Conservation (phyloP, 108 stramenopile genomes). For the Halocafeteria seosinensis region DNA sequence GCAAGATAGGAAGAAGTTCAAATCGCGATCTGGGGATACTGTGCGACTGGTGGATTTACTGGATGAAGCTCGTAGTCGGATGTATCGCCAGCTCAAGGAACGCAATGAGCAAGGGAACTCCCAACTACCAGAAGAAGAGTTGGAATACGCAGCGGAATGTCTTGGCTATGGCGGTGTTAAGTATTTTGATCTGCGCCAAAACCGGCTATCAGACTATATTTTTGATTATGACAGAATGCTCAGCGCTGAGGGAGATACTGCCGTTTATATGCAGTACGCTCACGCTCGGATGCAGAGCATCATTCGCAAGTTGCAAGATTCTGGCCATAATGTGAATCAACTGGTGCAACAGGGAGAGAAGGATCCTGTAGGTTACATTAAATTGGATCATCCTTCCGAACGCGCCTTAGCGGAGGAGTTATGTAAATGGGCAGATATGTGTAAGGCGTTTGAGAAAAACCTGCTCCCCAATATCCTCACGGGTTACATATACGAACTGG, state of each 20-base stretch:
- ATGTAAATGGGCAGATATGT: conserved; percentile 53
- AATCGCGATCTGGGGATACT: conserved; percentile 86
- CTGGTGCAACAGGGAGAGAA: conserved; percentile 24
- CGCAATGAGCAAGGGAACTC: conserved; percentile 36
- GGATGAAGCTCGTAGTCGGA: conserved; percentile 71
- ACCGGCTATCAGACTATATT: conserved; percentile 87
- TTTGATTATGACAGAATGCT: conserved; percentile 98
- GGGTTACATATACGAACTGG: conserved; percentile 72
- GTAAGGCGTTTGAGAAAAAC: conserved; percentile 57
- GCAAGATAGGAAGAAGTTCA: conserved; percentile 93
- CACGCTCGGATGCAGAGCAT: conserved; percentile 89
- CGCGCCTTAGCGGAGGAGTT: conserved; percentile 73
- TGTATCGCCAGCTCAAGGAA: conserved; percentile 56
- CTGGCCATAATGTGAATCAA: conserved; percentile 49
- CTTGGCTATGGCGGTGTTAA: conserved; percentile 97
- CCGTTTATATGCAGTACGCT: conserved; percentile 88
- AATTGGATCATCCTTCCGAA: conserved; percentile 61
- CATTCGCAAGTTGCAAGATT: conserved; percentile 64
- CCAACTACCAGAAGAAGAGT: conserved; percentile 57
- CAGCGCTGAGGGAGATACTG: conserved; percentile 92
- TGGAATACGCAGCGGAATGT: conserved; percentile 62
- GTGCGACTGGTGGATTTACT: conserved; percentile 91
- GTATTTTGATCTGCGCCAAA: conserved; percentile 90
- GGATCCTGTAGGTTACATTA: conserved; percentile 31
- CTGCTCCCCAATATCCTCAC: conserved; percentile 82